phyloP scores from a whole-genome alignment of 306 rosid species.

The Trichosanthes truncata region DNA sequence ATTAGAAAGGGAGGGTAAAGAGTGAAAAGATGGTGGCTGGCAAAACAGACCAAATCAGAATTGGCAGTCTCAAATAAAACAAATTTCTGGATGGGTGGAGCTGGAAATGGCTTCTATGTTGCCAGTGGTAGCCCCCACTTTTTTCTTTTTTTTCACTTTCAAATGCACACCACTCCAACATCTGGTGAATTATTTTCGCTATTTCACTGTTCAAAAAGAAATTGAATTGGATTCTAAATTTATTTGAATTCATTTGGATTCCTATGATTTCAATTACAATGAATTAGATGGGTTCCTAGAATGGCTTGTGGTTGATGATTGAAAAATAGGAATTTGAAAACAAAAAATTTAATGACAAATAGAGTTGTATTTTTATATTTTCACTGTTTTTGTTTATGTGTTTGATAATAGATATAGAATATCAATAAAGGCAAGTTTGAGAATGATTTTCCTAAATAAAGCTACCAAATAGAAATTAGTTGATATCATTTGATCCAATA shows the following conservation, averaged over 20 bases:
- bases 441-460: too few relatives aligned
- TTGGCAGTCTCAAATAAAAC: conserved; percentile 5
- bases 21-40: not conserved
- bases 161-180: not conserved
- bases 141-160: not conserved
- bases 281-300: not conserved
- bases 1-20: not conserved
- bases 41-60: not conserved
- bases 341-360: too few relatives aligned
- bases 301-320: not conserved
- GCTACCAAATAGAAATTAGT: too few relatives aligned
- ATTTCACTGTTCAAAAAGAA: not conserved
- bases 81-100: not conserved
- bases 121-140: not conserved
- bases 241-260: not conserved
- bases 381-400: too few relatives aligned
- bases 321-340: not conserved
- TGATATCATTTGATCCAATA: too few relatives aligned
- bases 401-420: too few relatives aligned
- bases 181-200: not conserved
- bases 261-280: not conserved
- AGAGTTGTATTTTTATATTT: too few relatives aligned
- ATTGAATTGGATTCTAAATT: not conserved
- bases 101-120: not conserved
- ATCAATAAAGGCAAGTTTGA: too few relatives aligned